Evolutionary conservation across 257 asterid species (phyloP).

Genomic region (Solanum ahanhuiri): DNA sequence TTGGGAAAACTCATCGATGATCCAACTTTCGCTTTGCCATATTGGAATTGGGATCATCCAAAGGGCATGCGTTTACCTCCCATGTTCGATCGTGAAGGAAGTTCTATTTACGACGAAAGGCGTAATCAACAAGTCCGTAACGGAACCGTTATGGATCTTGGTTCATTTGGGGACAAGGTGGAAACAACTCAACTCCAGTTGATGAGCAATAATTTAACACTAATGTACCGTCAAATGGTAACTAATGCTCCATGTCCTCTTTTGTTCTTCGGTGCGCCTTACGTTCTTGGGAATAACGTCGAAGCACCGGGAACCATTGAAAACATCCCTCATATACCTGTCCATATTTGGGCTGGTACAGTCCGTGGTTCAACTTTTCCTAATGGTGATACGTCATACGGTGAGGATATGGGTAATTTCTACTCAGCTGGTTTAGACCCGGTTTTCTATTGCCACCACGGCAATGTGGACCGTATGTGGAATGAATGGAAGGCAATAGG

Average conservation of each 20-base stretch:
- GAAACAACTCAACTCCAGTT: not conserved
- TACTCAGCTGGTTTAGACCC: too few species aligned
- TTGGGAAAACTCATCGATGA: too few species aligned
- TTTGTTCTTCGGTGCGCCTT: not conserved
- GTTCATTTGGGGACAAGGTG: not conserved
- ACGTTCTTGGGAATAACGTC: not conserved
- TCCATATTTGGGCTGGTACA: not conserved
- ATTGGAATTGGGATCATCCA: too few species aligned
- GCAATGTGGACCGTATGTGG: too few species aligned
- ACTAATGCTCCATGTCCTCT: not conserved
- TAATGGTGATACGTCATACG: too few species aligned
- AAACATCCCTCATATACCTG: not conserved
- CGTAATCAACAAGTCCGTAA: constrained; percentile 1
- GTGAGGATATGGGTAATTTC: too few species aligned
- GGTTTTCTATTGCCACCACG: too few species aligned
- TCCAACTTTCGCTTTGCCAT: too few species aligned
- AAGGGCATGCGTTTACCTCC: not conserved
- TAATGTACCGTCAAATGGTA: constrained; percentile 12
- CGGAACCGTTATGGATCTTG: not conserved
- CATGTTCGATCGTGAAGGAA: not conserved
- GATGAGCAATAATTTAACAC: not conserved
- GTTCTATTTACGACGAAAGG: constrained; percentile 1
- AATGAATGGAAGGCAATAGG: not conserved
- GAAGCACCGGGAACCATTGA: not conserved
- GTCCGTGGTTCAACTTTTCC: not conserved